A percentile compares a stretch with the other conserved stretches of the same genome.
phyloP scores from a whole-genome alignment of 306 rosid genomes.

The Acacia confusa region DNA sequence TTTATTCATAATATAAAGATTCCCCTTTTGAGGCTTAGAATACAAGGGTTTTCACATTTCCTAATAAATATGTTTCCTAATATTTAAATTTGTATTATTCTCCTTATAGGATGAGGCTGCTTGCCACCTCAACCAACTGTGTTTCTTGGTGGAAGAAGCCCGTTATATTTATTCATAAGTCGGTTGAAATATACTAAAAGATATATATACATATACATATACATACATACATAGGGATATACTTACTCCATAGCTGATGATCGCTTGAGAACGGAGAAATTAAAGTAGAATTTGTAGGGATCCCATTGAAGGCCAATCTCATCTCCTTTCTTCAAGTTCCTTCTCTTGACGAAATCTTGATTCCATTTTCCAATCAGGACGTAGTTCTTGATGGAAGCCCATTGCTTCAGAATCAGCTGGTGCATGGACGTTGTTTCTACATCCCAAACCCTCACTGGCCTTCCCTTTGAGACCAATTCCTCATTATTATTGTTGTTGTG shows the following conservation, averaged over 20 bases:
- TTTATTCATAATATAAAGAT: too few relatives aligned
- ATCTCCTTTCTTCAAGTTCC: slow-evolving; percentile 30
- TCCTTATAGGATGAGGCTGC: too few relatives aligned
- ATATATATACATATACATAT: too few relatives aligned
- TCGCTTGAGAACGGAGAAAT: slow-evolving; percentile 27
- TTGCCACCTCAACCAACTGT: too few relatives aligned
- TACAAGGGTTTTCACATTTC: too few relatives aligned
- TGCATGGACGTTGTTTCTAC: slow-evolving; percentile 28
- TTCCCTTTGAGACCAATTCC: neutral
- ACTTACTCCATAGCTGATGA: neutral
- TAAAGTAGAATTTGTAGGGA: slow-evolving; percentile 13
- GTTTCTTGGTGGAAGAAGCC: neutral
- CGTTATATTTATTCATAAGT: neutral
- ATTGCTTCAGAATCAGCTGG: slow-evolving; percentile 29
- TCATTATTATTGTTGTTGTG: neutral
- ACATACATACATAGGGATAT: too few relatives aligned
- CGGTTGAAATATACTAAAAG: neutral
- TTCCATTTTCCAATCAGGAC: slow-evolving; percentile 30
- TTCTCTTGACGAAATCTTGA: slow-evolving; percentile 25
- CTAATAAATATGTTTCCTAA: accelerated
- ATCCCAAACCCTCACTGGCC: slow-evolving; percentile 27
- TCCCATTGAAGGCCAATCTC: slow-evolving; percentile 40
- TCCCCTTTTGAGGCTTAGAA: too few relatives aligned
- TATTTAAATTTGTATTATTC: too few relatives aligned
- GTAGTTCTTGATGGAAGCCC: slow-evolving; percentile 28